Base-by-base conservation (phyloP, 2,329 filamentous ascomycete genomes). In the Onygenales sp. region DNA sequence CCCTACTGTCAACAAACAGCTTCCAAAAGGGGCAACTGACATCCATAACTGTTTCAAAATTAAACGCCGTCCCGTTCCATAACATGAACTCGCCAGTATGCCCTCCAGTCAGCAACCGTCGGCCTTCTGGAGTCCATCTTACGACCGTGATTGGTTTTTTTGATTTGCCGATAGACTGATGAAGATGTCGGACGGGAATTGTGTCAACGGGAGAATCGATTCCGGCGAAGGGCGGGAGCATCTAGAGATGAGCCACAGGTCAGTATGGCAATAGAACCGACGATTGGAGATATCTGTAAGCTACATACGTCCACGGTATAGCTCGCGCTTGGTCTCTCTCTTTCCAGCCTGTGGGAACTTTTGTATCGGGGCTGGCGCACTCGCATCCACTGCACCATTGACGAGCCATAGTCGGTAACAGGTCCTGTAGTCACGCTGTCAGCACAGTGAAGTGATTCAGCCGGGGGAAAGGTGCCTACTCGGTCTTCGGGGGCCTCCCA, bases 21-120 rank as follows among this genome's bases (percentile, higher is more conserved):
- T 27, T 27, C 21, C 21, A 8, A 7, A 43, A 9, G 9, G 9
- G 10, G 17, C 31, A n/a, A 52, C 72, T 51, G 60, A 78, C 75
- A 69, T 95, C 91, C 87, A 96, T 96, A 32, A 98, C 96, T 3
- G 93, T 97, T 74, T 98, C 93, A 63, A 98, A 98, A 70, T 98
- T 97, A 80, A 98, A 98, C 27, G 90, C 92, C 43, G 92, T 97
- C 58, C 93, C 93, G 68, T 98, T 98, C 93, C 93, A 98, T 3
- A 98, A 73, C 41, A 94, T 98, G 64, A 98, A 98, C 69, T 98
- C 93, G 65, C 93, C 93, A 68, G 92, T 97, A 60, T 90, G 95
- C 0, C 91, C 95, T 21, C 90, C 93, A 0, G 93, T 97, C 66
- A 98, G 78, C 54, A 98, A 75, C 60, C 93, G 80, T 57, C 93